These are phyloP conservation scores for Choanephora cucurbitarum DNA, from an alignment of 371 early-diverging fungal genomes.

Conservation along the genomic window DNA sequence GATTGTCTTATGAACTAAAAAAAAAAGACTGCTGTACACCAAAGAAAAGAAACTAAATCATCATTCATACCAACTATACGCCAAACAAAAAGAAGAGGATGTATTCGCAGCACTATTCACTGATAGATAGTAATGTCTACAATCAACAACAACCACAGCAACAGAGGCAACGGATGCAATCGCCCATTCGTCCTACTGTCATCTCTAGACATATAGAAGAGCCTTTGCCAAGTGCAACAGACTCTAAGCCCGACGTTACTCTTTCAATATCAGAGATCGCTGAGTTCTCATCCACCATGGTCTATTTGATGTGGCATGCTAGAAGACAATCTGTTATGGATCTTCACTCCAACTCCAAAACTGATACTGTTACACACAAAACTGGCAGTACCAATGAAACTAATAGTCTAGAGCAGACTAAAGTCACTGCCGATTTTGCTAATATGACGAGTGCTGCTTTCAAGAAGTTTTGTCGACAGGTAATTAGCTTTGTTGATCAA, in stretches of 20 bases:
- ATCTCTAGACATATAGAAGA: conserved; percentile 13
- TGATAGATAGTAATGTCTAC: conserved; percentile 7
- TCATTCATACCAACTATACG: too few relatives aligned
- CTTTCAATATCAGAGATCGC: conserved; percentile 48
- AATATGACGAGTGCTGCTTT: conserved; percentile 51
- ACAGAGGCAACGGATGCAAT: conserved; percentile 5
- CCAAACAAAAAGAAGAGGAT: background rate
- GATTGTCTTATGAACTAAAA: too few relatives aligned
- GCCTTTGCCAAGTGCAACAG: conserved; percentile 34
- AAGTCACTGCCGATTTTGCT: conserved; percentile 32
- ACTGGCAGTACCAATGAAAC: background rate
- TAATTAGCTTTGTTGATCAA: too few relatives aligned
- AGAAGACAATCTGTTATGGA: conserved; percentile 44
- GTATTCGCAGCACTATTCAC: conserved; percentile 15
- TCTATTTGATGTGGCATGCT: conserved; percentile 64
- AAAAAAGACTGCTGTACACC: too few relatives aligned
- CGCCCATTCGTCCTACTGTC: conserved; percentile 4
- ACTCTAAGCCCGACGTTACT: conserved; percentile 23
- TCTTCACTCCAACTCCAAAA: conserved; percentile 27
- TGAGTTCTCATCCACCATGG: conserved; percentile 65
- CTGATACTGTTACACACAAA: conserved; percentile 2
- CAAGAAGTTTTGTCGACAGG: conserved; percentile 58
- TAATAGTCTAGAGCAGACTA: conserved; percentile 19
- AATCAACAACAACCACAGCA: conserved; percentile 6
- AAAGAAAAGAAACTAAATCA: too few relatives aligned